phyloP scores from a whole-genome alignment of 1,284 basidiomycete genomes.

The Pholiota adiposa region DNA sequence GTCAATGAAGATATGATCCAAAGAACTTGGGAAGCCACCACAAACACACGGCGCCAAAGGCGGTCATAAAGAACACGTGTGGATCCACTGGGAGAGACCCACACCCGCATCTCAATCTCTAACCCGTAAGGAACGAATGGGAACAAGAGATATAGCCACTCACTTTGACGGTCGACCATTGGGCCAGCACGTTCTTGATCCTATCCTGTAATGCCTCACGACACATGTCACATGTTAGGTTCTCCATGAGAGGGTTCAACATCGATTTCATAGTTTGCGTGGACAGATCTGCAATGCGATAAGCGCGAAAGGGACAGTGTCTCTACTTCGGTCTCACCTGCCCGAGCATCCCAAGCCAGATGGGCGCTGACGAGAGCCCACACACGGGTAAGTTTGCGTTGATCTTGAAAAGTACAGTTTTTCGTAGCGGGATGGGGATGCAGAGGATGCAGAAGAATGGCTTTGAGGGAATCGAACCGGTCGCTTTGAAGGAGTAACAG shows the following conservation, averaged over 20 bases:
- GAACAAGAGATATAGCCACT: slow-evolving; percentile 1
- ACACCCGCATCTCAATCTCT: neutral
- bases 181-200: slow-evolving; percentile 28
- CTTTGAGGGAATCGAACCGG: slow-evolving; percentile 40
- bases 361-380: slow-evolving; percentile 60
- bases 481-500: slow-evolving; percentile 48
- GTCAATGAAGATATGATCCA: neutral
- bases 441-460: slow-evolving; percentile 51
- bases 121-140: slow-evolving; percentile 14
- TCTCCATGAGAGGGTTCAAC: slow-evolving; percentile 27
- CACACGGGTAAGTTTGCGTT: slow-evolving; percentile 53
- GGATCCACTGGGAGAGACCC: neutral
- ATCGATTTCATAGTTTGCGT: slow-evolving; percentile 28
- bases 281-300: slow-evolving; percentile 26
- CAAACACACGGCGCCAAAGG: neutral
- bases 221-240: slow-evolving; percentile 28
- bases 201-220: slow-evolving; percentile 23
- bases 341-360: slow-evolving; percentile 58
- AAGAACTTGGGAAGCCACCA: neutral
- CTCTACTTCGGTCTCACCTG: slow-evolving; percentile 42
- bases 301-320: neutral
- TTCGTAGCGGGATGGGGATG: slow-evolving; percentile 53
- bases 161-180: slow-evolving; percentile 29
- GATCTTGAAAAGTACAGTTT: slow-evolving; percentile 49
- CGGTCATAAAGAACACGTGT: neutral